A percentile compares a stretch with the other conserved stretches of the same genome.
Evolutionary conservation across 1,284 basidiomycete genomes (phyloP).

Genomic region (Neolentinus lepideus): DNA sequence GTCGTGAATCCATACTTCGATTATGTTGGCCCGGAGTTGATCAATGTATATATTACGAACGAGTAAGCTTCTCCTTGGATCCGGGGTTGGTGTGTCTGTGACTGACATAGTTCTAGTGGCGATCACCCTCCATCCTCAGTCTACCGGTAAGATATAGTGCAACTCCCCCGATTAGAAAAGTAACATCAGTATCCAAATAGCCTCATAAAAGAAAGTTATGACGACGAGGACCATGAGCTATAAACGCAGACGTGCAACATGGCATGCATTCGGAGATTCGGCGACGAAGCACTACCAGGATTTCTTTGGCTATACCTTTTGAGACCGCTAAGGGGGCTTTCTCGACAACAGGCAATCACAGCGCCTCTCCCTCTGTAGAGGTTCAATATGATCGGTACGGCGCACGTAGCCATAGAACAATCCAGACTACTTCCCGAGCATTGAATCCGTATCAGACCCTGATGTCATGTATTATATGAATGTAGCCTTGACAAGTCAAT

Average conservation of each 20-base stretch:
- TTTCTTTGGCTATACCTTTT: not conserved
- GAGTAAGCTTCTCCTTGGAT: constrained; percentile 55
- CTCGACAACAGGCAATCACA: too few relatives aligned
- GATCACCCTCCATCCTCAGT: constrained; percentile 91
- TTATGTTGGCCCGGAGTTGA: constrained; percentile 86
- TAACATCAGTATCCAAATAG: constrained; percentile 26
- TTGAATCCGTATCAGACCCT: not conserved
- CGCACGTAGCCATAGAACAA: too few relatives aligned
- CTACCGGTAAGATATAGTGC: constrained; percentile 49
- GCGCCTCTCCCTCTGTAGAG: too few relatives aligned
- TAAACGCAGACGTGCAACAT: not conserved
- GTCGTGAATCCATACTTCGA: constrained; percentile 92
- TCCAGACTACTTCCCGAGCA: too few relatives aligned
- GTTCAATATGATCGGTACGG: too few relatives aligned
- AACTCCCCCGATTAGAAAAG: not conserved
- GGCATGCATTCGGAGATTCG: not conserved
- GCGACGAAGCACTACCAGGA: not conserved
- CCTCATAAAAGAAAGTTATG: constrained; percentile 87
- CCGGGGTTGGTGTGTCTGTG: constrained; percentile 6
- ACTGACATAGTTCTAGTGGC: constrained; percentile 43
- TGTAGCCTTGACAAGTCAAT: not conserved
- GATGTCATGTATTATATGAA: not conserved
- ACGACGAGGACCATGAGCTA: constrained; percentile 61
- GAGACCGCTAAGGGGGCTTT: not conserved
- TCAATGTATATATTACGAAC: constrained; percentile 95